Evolutionary conservation across 768 basidiomycete species (phyloP), one percentile per base, ranked within the genome.

Genomic region (Leccinum aurantiacum): DNA sequence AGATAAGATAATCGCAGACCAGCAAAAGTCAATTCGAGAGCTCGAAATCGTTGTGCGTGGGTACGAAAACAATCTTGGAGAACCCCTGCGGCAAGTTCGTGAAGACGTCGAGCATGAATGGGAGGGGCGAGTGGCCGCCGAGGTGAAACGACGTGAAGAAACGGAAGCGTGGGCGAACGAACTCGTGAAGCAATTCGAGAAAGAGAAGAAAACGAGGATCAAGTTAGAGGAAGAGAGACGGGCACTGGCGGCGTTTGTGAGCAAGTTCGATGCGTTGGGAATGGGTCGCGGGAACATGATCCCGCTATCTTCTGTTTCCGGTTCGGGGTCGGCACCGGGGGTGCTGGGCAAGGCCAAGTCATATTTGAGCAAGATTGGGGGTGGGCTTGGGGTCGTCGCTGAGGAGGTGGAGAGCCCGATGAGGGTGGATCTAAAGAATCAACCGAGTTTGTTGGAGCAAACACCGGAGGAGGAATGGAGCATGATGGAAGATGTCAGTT

Each of bases 51-150:
- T 84, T 31, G 82, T 90, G 10, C 77, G 77, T 24, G 87, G 87
- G 3, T 89, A 90, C 66, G 89, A 91, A 66, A 84, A 87, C 55
- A 90, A 88, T 67, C 77, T 86, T 17, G 88, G 86, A 8, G 86
- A 88, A 66, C 88, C 87, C 5, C 69, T 88, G 60, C 76, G 85
- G 46, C 80, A 80, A 11, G 85, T 89, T 3, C 79, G 83, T 52
- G 89, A 87, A 69, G 90, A 90, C 41, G 84, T 90, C 5, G 90
- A 92, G 75, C 82, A 77, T 59, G 88, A 93, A 71, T 90, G 89
- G 87, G 72, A 76, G 24, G 82, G 64, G 6, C 84, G 80, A 68
- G 67, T 92, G 0, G 85, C 84, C 6, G 79, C 77, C 19, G 88
- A 91, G 74, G 74, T 74, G 38, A 79, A 75, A 67, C 79, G 78